Percentiles rank a stretch among this genome's conserved stretches.
Conservation (phyloP, 176 grass and related monocot genomes). For the Tillandsia fasciculata region DNA sequence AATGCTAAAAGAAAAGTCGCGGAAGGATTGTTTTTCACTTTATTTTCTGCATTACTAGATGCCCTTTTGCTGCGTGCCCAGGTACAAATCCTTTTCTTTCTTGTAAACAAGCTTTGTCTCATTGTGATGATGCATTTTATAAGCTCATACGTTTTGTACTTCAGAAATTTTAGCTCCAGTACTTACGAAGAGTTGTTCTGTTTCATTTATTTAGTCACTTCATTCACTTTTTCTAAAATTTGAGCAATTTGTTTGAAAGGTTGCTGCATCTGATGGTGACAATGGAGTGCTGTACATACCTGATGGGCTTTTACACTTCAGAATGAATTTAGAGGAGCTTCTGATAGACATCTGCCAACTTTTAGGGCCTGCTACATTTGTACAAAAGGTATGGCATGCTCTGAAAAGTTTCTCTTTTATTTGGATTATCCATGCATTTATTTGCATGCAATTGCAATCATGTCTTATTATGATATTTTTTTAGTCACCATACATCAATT, state of each 20-base stretch:
- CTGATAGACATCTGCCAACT: conserved; percentile 88
- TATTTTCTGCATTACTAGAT: conserved; percentile 85
- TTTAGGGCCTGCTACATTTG: conserved; percentile 49
- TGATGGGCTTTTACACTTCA: conserved; percentile 64
- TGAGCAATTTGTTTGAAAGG: conserved; percentile 8
- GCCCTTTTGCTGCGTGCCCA: conserved; percentile 68
- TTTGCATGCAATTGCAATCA: background rate
- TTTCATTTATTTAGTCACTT: background rate
- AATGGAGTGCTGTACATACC: conserved; percentile 47
- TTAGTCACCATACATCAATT: background rate
- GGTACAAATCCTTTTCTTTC: conserved; percentile 31
- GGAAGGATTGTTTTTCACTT: conserved; percentile 53
- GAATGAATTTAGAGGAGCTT: conserved; percentile 88
- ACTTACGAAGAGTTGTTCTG: too few relatives aligned
- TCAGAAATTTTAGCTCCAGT: background rate
- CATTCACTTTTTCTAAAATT: background rate
- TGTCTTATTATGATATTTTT: background rate
- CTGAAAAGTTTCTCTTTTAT: conserved; percentile 2
- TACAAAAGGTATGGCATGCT: conserved; percentile 49
- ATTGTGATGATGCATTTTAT: background rate
- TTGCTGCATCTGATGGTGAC: conserved; percentile 28
- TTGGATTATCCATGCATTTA: conserved; percentile 1
- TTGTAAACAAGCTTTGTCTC: background rate
- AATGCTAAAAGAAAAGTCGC: conserved; percentile 43
- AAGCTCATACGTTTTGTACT: background rate